Conservation (phyloP, 164 flowering plant species). For the Stephania yunnanensis region DNA sequence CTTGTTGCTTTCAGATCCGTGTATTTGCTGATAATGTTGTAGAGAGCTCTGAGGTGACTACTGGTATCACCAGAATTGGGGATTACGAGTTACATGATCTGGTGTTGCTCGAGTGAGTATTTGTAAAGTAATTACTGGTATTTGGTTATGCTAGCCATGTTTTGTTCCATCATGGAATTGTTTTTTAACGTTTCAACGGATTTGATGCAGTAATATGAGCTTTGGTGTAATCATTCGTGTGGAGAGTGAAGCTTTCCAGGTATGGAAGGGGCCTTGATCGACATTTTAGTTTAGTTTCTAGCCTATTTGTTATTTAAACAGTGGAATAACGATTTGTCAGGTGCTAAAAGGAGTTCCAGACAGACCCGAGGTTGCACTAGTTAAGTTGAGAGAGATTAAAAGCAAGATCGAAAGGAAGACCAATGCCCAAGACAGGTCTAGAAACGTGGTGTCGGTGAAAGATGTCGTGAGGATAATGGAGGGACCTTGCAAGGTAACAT, state of each 20-base stretch:
- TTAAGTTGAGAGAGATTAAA: slow-evolving; percentile 85
- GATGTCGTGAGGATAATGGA: slow-evolving; percentile 85
- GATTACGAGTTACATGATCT: slow-evolving; percentile 98
- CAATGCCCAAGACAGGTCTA: slow-evolving; percentile 62
- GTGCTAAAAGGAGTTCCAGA: slow-evolving; percentile 92
- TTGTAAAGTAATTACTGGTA: neutral
- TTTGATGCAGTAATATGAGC: slow-evolving; percentile 62
- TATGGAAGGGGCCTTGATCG: slow-evolving; percentile 12
- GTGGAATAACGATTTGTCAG: slow-evolving; percentile 26
- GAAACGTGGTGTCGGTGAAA: slow-evolving; percentile 61
- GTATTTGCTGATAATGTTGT: slow-evolving; percentile 95
- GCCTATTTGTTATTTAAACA: neutral
- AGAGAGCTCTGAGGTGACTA: slow-evolving; percentile 93
- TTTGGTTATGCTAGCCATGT: neutral
- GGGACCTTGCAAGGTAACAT: slow-evolving; percentile 77
- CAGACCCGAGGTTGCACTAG: slow-evolving; percentile 79
- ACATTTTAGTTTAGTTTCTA: neutral
- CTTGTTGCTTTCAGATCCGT: slow-evolving; percentile 48
- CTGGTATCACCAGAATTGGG: slow-evolving; percentile 85
- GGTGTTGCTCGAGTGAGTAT: slow-evolving; percentile 78
- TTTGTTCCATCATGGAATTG: neutral
- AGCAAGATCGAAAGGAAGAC: slow-evolving; percentile 65
- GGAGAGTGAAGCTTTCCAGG: slow-evolving; percentile 99
- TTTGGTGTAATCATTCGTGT: slow-evolving; percentile 96
- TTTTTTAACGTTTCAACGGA: slow-evolving; percentile 12